Percentiles rank a stretch among this genome's conserved stretches.
These are phyloP conservation scores for Fallopia convolvulus DNA, from an alignment of 148 eudicot genomes.

Conservation along the genomic window DNA sequence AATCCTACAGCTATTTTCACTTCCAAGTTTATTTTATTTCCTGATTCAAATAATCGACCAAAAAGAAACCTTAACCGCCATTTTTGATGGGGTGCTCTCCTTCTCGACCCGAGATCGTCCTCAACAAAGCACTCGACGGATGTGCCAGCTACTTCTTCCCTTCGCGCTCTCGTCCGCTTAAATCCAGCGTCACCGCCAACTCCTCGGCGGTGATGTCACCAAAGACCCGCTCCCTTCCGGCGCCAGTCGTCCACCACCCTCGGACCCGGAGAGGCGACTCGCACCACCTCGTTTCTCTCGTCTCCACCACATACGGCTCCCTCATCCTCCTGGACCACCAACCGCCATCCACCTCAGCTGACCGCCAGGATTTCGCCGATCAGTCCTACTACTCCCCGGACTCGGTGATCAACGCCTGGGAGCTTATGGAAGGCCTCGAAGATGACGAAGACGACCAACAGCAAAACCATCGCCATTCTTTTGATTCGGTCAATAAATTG, in stretches of 20 bases:
- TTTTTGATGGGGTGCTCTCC: conserved; percentile 63
- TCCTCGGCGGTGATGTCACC: conserved; percentile 16
- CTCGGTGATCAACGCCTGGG: conserved; percentile 82
- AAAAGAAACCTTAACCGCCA: no score
- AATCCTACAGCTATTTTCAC: not conserved
- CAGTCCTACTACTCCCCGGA: conserved; percentile 31
- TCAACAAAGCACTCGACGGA: conserved; percentile 26
- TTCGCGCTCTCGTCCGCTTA: conserved; percentile 11
- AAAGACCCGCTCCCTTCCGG: conserved; percentile 44
- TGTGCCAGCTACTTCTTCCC: conserved; percentile 18
- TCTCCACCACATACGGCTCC: conserved; percentile 75
- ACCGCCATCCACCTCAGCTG: conserved; percentile 14
- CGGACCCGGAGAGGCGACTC: conserved; percentile 60
- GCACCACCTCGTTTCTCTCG: conserved; percentile 78
- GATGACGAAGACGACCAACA: conserved; percentile 26
- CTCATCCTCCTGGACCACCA: conserved; percentile 38
- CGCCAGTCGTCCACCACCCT: conserved; percentile 71
- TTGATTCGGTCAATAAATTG: conserved; percentile 11
- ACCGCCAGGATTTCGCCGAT: conserved; percentile 6
- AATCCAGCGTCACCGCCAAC: conserved; percentile 14
- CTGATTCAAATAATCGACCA: not conserved
- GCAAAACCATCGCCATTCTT: conserved; percentile 16
- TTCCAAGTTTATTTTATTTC: not conserved
- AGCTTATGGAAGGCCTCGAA: conserved; percentile 95
- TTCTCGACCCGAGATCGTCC: conserved; percentile 33